Percentiles rank a stretch among this genome's conserved stretches.
phyloP scores from a whole-genome alignment of 78 protist species.

The Dictyostelium brefeldianum region DNA sequence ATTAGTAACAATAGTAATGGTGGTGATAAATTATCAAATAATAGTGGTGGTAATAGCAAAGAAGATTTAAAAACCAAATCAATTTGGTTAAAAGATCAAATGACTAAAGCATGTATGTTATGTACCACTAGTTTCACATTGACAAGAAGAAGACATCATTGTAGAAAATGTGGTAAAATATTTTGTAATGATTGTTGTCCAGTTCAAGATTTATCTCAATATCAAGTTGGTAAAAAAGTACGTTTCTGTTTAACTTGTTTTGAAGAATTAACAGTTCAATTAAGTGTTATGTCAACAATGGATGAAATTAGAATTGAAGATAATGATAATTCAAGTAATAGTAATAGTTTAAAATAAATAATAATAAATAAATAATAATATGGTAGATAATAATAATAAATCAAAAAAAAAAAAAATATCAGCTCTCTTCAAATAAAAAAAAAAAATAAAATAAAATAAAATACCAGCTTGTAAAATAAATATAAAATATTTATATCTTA shows the following conservation, averaged over 20 bases:
- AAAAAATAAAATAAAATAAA: too few relatives aligned
- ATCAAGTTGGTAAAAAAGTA: conserved; percentile 49
- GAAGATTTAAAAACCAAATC: conserved; percentile 30
- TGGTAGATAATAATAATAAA: too few relatives aligned
- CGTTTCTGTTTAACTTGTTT: conserved; percentile 61
- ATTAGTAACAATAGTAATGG: background rate
- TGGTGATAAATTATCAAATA: background rate
- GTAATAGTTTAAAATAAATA: too few relatives aligned
- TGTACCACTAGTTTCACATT: conserved; percentile 50
- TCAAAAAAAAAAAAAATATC: too few relatives aligned
- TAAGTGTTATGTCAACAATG: conserved; percentile 18
- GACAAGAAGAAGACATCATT: conserved; percentile 75
- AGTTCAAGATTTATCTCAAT: conserved; percentile 68
- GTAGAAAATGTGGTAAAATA: conserved; percentile 73
- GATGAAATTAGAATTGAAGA: conserved; percentile 7
- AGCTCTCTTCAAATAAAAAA: too few relatives aligned
- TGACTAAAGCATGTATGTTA: conserved; percentile 71
- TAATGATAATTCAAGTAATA: too few relatives aligned
- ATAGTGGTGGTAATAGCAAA: background rate
- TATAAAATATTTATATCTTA: too few relatives aligned
- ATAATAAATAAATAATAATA: too few relatives aligned
- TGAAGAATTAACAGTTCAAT: conserved; percentile 65
- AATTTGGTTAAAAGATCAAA: conserved; percentile 74
- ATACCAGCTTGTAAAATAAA: too few relatives aligned
- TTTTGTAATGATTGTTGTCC: conserved; percentile 79